phyloP scores from a whole-genome alignment of 768 basidiomycete species.

The Ephemerocybe angulata region DNA sequence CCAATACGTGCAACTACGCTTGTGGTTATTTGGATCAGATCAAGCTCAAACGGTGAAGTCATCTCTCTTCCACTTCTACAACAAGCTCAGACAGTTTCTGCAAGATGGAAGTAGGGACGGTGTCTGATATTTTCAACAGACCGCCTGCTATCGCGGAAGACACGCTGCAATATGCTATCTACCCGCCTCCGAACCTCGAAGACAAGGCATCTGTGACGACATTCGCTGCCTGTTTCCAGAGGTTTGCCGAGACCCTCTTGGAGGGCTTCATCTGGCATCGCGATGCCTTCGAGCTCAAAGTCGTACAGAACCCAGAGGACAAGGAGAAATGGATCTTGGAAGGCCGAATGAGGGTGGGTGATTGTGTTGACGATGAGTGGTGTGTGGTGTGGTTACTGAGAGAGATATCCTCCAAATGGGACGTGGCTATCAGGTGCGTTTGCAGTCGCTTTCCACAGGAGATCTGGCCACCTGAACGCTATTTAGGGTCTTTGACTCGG shows the following conservation, averaged over 20 bases:
- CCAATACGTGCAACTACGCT: neutral
- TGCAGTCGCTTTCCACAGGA: slow-evolving; percentile 5
- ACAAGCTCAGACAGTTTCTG: neutral
- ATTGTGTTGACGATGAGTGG: slow-evolving; percentile 99
- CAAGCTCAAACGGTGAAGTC: neutral
- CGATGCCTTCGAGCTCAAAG: slow-evolving; percentile 76
- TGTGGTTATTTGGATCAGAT: slow-evolving; percentile 10
- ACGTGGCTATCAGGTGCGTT: slow-evolving; percentile 72
- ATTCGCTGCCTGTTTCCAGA: slow-evolving; percentile 64
- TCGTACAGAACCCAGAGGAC: slow-evolving; percentile 41
- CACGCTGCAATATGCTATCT: slow-evolving; percentile 72
- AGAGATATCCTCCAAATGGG: slow-evolving; percentile 75
- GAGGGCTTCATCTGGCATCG: slow-evolving; percentile 77
- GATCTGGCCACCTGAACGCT: neutral
- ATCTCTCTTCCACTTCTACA: neutral
- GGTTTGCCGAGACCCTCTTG: slow-evolving; percentile 51
- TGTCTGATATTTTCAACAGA: slow-evolving; percentile 69
- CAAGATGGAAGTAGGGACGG: neutral
- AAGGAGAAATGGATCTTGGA: slow-evolving; percentile 57
- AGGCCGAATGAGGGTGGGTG: slow-evolving; percentile 88
- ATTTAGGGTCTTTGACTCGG: slow-evolving; percentile 74
- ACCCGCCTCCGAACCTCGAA: slow-evolving; percentile 50
- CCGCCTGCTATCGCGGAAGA: slow-evolving; percentile 83
- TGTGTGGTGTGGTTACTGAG: slow-evolving; percentile 84
- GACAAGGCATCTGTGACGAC: slow-evolving; percentile 62